Evolutionary conservation across 306 rosid genomes (phyloP), one percentile per base, ranked within the genome.

Genomic region (Quercus robur): DNA sequence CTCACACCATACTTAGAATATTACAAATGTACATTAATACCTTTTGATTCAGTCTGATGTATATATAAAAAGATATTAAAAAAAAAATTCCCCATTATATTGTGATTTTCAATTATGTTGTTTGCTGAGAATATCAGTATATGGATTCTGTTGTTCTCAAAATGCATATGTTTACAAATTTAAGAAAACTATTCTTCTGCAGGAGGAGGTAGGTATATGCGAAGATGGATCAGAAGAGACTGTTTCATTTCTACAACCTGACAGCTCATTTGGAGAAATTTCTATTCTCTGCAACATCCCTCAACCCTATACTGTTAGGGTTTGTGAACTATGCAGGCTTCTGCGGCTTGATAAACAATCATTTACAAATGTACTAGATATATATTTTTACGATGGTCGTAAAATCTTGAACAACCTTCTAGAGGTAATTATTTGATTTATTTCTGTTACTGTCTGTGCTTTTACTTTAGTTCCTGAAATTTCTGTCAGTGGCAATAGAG

Each of bases 241-340:
- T 56, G 70, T 90, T 83, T 75, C 91, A 52, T 80, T 79, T 58
- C 84, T 95, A 78, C 49, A 85, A 73, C 92, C 86, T 20, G 56
- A 87, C 82, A 88, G 88, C 86, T 81, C 97, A 54, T 95, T 93
- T 75, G 99, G 99, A 77, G 94, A 89, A 82, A 78, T 91, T 82
- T 95, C 98, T 31, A 91, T 95, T 78, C 94, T 95, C 76, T 95
- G 99, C 82, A 95, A 93, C 87, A 95, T 95, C 81, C 97, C 99
- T 75, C 98, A 95, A 58, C 98, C 94, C 23, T 87, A 93, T 81
- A 91, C 93, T 17, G 99, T 95, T 78, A 90, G 98, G 15, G 98
- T 95, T 38, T 89, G 92, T 74, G 98, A 93, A 80, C 80, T 95
- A 11, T 85, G 97, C 79, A 84, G 99, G 83, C 96, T 95, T 81